Evolutionary conservation across 2,329 filamentous ascomycete genomes (phyloP), one percentile per base, ranked within the genome.

Genomic region (Botryosphaeria dothidea): DNA sequence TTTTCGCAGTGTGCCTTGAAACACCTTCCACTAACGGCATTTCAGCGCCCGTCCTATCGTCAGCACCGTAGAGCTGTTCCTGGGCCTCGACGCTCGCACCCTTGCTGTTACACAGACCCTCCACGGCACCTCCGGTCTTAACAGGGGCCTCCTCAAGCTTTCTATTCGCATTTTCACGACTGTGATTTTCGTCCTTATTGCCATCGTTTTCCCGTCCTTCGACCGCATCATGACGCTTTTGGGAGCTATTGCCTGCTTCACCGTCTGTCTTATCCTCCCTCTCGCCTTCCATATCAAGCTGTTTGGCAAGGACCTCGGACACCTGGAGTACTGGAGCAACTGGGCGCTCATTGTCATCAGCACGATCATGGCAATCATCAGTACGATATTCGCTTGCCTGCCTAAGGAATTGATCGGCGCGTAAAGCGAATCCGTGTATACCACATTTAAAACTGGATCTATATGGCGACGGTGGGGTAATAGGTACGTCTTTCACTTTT

Each of bases 161-260:
- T 72, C 79, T 1, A 83, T 95, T 29, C 87, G 91, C 45, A 78
- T 96, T 2, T 67, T 86, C 17, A 88, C 88, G 15, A 85, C 92
- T 17, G 70, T 91, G n/a, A 69, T 90, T 2, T 92, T 97, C 71
- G 85, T 97, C 34, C 73, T 86, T 56, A 90, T 97, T 66, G 88
- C 93, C 6, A 86, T 91, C 46, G 69, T 90, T 1, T 86, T 90
- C 72, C 93, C 93, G 0, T 86, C 88, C 0, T 97, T 97, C 73
- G 93, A 97, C 75, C 89, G 89, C 61, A 93, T 97, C 73, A 96
- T 96, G 89, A 91, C 91, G 3, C 89, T 97, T 67, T 88, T 98
- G 80, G 94, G 95, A 13, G 92, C 91, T 43, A 90, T 93, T 3
- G 85, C 97, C 17, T 97, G 94, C 79, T 97, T 97, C 71, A 92